A percentile compares a stretch with the other conserved stretches of the same genome.
These are phyloP conservation scores for Cercospora sp. DNA, from an alignment of 2,329 filamentous ascomycete species.

Conservation along the genomic window DNA sequence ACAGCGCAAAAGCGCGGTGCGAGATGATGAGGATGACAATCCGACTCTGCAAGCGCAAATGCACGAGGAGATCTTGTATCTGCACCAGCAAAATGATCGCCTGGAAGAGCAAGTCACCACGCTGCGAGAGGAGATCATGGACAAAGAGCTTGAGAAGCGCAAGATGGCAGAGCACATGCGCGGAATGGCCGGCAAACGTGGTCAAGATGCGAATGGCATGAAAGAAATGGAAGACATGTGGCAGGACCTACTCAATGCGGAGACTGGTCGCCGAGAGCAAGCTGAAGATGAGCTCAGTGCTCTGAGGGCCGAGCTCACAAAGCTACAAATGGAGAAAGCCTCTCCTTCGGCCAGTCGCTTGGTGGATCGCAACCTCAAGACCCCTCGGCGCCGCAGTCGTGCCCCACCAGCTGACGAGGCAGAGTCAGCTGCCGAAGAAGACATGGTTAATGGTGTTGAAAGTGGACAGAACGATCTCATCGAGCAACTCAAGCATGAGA, in stretches of 20 bases:
- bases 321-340: constrained; percentile 46
- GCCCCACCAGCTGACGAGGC: constrained; percentile 34
- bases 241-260: constrained; percentile 91
- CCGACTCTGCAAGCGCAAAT: constrained; percentile 58
- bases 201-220: constrained; percentile 32
- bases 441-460: constrained; percentile 39
- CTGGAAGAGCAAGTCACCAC: constrained; percentile 82
- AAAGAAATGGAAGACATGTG: constrained; percentile 71
- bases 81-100: constrained; percentile 82
- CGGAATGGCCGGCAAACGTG: constrained; percentile 48
- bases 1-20: constrained; percentile 43
- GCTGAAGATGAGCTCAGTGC: constrained; percentile 84
- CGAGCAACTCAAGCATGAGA: constrained; percentile 88
- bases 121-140: constrained; percentile 72
- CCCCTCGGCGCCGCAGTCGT: constrained; percentile 35
- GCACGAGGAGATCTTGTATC: constrained; percentile 81
- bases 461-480: constrained; percentile 58
- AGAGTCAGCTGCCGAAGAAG: constrained; percentile 41
- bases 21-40: constrained; percentile 34
- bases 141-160: constrained; percentile 80
- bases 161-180: constrained; percentile 80
- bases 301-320: constrained; percentile 77
- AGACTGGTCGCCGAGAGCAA: constrained; percentile 84
- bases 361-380: constrained; percentile 43
- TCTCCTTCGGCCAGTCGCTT: constrained; percentile 41